Evolutionary conservation across 805 yeast genomes (phyloP).

Genomic region (Saccharomycopsis fodiens): DNA sequence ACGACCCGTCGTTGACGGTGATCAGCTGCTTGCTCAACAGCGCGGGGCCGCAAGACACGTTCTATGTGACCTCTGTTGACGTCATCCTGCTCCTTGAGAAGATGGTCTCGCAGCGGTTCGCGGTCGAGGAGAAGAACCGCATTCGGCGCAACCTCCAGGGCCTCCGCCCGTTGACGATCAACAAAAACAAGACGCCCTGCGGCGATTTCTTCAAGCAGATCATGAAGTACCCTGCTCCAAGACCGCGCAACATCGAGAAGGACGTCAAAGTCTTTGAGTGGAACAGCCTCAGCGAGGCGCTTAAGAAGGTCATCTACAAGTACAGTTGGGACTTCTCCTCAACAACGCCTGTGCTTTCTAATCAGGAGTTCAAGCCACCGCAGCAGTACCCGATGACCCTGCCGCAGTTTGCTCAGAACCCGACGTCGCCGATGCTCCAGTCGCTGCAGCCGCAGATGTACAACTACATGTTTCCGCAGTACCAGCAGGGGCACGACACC

Average conservation of each 20-base stretch:
- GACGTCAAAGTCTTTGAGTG: slow-evolving; percentile 62
- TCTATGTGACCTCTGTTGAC: slow-evolving; percentile 59
- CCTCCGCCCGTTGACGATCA: slow-evolving; percentile 51
- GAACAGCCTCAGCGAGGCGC: slow-evolving; percentile 44
- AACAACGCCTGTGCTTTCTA: neutral
- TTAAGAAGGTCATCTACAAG: slow-evolving; percentile 50
- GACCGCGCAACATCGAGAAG: slow-evolving; percentile 64
- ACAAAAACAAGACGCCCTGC: slow-evolving; percentile 34
- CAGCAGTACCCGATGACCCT: neutral
- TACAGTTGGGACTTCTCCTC: slow-evolving; percentile 27
- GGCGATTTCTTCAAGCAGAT: slow-evolving; percentile 37
- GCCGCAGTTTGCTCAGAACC: neutral
- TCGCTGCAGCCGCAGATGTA: neutral
- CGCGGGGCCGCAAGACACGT: slow-evolving; percentile 24
- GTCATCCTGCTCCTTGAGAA: slow-evolving; percentile 49
- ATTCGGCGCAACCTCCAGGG: slow-evolving; percentile 61
- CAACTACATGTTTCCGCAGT: neutral
- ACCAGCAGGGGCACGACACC: neutral
- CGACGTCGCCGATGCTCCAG: neutral
- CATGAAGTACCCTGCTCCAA: slow-evolving; percentile 55
- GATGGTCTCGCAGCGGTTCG: slow-evolving; percentile 45
- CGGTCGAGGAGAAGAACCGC: slow-evolving; percentile 63
- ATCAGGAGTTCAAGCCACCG: neutral
- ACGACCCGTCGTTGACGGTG: slow-evolving; percentile 20
- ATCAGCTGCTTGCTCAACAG: slow-evolving; percentile 1